phyloP scores from a whole-genome alignment of 1,284 basidiomycete genomes.

The Gyrodon tennesseensis region DNA sequence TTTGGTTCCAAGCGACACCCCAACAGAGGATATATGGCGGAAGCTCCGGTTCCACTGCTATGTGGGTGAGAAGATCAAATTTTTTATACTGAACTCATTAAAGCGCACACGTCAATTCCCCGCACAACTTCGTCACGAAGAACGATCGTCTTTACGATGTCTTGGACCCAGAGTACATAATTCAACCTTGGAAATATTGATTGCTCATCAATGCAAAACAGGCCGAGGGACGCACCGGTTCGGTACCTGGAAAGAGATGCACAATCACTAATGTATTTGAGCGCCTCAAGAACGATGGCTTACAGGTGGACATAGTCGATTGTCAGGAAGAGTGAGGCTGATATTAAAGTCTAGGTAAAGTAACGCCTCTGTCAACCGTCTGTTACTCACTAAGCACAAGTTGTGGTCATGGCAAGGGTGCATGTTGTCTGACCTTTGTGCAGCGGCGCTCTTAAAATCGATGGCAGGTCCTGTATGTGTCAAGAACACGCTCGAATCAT shows the following conservation, averaged over 20 bases:
- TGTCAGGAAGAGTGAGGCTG: conserved; percentile 59
- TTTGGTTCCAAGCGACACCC: conserved; percentile 57
- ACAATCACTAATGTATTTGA: neutral
- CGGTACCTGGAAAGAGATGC: conserved; percentile 53
- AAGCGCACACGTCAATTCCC: conserved; percentile 59
- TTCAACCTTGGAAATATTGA: conserved; percentile 59
- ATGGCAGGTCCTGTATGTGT: conserved; percentile 52
- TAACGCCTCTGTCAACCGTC: conserved; percentile 74
- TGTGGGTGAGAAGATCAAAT: conserved; percentile 4
- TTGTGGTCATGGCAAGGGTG: conserved; percentile 4
- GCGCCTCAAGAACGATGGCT: conserved; percentile 31
- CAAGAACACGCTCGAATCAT: conserved; percentile 40
- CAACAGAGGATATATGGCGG: conserved; percentile 86
- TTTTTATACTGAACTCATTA: neutral
- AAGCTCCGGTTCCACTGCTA: conserved; percentile 84
- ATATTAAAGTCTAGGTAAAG: conserved; percentile 74
- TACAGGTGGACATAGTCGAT: conserved; percentile 86
- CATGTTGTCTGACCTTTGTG: conserved; percentile 59
- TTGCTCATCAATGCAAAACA: neutral
- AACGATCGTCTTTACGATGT: conserved; percentile 47
- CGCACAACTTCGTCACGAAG: conserved; percentile 33
- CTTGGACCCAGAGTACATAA: conserved; percentile 74
- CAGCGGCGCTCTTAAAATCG: conserved; percentile 68
- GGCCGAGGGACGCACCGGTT: conserved; percentile 53
- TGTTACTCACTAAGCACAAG: conserved; percentile 40